Evolutionary conservation across 192 early-diverging fungal species (phyloP).

Genomic region (Coemansia sp.): DNA sequence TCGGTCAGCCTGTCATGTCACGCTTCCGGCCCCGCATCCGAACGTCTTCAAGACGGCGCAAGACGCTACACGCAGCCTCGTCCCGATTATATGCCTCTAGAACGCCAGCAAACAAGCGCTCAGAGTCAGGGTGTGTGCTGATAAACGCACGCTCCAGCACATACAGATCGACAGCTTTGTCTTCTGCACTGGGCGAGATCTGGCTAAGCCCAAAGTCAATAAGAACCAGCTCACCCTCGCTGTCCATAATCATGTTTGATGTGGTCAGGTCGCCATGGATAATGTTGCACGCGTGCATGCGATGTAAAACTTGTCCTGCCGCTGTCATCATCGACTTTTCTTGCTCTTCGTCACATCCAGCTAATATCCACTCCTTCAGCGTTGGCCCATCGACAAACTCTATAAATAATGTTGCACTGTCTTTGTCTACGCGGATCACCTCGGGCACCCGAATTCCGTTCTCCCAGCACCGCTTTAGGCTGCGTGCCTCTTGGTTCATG

Average conservation of each 20-base stretch:
- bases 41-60: conserved; percentile 77
- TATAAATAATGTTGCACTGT: conserved; percentile 80
- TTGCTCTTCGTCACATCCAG: conserved; percentile 15
- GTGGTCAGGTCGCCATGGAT: conserved; percentile 98
- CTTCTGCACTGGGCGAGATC: conserved; percentile 79
- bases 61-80: conserved; percentile 60
- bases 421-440: conserved; percentile 77
- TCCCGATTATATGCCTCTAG: conserved; percentile 68
- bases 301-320: conserved; percentile 68
- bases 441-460: conserved; percentile 79
- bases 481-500: conserved; percentile 84
- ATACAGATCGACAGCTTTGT: conserved; percentile 98
- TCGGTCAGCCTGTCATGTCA: conserved; percentile 67
- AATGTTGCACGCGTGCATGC: conserved; percentile 83
- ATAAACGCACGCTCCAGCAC: conserved; percentile 92
- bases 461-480: conserved; percentile 68
- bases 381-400: conserved; percentile 81
- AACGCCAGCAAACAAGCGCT: conserved; percentile 73
- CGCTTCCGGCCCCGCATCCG: conserved; percentile 80
- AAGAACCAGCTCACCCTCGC: conserved; percentile 54
- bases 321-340: conserved; percentile 48
- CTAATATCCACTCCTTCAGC: conserved; percentile 68
- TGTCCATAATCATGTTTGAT: conserved; percentile 82
- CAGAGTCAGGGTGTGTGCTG: conserved; percentile 90
- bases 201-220: conserved; percentile 98